Conservation (phyloP, 345 rosid genomes). For the Gossypium rotundifolium region DNA sequence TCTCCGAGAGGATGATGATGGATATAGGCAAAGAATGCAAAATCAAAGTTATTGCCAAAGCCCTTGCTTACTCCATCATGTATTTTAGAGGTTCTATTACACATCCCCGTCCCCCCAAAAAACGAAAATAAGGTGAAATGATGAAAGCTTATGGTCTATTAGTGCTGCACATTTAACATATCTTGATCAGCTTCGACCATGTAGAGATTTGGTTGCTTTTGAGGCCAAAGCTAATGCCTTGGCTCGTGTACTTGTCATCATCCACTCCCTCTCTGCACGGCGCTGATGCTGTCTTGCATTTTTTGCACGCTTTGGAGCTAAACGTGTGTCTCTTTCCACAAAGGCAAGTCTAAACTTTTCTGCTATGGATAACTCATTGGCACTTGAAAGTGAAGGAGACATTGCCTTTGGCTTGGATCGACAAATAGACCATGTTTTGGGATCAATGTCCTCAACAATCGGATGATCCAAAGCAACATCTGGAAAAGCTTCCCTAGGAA, state of each 20-base stretch:
- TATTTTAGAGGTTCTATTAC: not conserved
- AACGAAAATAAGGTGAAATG: not conserved
- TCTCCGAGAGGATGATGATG: not conserved
- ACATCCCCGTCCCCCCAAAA: not conserved
- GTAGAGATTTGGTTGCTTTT: constrained; percentile 44
- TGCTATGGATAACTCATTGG: constrained; percentile 56
- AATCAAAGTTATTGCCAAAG: not conserved
- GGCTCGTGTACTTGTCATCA: constrained; percentile 44
- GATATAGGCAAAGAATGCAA: not conserved
- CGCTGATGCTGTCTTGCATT: constrained; percentile 81
- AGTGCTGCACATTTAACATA: not conserved
- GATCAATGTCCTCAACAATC: constrained; percentile 53
- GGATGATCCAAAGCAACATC: constrained; percentile 52
- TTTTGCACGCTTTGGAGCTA: constrained; percentile 92
- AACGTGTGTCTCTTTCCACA: constrained; percentile 65
- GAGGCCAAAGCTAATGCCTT: constrained; percentile 66
- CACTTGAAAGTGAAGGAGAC: constrained; percentile 20
- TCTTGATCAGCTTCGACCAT: constrained; percentile 25
- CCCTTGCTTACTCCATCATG: not conserved
- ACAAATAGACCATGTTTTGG: constrained; percentile 47
- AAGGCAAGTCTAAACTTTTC: constrained; percentile 86
- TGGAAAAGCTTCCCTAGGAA: constrained; percentile 60
- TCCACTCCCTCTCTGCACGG: constrained; percentile 75
- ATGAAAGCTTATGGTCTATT: not conserved
- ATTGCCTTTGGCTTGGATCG: constrained; percentile 28